These are phyloP conservation scores for Xanthoconium separans DNA, from an alignment of 1,284 basidiomycete genomes.

Conservation along the genomic window DNA sequence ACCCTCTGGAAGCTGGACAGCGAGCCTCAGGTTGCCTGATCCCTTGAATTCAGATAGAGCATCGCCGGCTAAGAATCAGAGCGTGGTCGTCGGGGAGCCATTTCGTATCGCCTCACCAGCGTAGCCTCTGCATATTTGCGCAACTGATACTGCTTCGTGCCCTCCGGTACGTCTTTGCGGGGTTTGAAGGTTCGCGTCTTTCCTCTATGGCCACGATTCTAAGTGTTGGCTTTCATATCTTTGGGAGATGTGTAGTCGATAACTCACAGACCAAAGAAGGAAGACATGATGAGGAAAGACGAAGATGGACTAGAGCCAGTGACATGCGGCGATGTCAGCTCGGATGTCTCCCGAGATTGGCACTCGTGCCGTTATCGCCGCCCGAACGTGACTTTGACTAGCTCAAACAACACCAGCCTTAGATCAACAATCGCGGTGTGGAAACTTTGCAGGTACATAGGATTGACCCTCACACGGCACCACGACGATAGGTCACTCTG, in stretches of 20 bases:
- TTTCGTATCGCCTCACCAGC: slow-evolving; percentile 54
- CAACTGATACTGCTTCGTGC: slow-evolving; percentile 95
- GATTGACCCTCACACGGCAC: no score
- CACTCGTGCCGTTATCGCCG: slow-evolving; percentile 7
- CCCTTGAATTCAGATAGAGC: slow-evolving; percentile 53
- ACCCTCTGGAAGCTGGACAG: slow-evolving; percentile 90
- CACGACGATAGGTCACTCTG: no score
- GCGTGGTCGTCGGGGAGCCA: not conserved
- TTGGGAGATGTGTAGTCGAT: not conserved
- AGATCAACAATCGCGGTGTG: no score
- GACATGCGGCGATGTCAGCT: slow-evolving; percentile 3
- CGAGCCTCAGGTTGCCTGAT: slow-evolving; percentile 88
- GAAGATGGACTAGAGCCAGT: slow-evolving; percentile 9
- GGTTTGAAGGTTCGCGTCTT: slow-evolving; percentile 97
- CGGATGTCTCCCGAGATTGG: not conserved
- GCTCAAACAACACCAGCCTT: not conserved
- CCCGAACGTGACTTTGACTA: not conserved
- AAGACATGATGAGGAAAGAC: slow-evolving; percentile 55
- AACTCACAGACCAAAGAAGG: slow-evolving; percentile 82
- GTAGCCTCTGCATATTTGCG: slow-evolving; percentile 98
- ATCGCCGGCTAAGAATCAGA: slow-evolving; percentile 7
- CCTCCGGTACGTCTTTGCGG: slow-evolving; percentile 91
- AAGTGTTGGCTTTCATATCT: slow-evolving; percentile 9
- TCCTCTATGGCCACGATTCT: slow-evolving; percentile 46
- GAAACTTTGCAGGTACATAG: no score